Evolutionary conservation across 352 stramenopile genomes (phyloP).

Genomic region (Phytopythium kandeliae): DNA sequence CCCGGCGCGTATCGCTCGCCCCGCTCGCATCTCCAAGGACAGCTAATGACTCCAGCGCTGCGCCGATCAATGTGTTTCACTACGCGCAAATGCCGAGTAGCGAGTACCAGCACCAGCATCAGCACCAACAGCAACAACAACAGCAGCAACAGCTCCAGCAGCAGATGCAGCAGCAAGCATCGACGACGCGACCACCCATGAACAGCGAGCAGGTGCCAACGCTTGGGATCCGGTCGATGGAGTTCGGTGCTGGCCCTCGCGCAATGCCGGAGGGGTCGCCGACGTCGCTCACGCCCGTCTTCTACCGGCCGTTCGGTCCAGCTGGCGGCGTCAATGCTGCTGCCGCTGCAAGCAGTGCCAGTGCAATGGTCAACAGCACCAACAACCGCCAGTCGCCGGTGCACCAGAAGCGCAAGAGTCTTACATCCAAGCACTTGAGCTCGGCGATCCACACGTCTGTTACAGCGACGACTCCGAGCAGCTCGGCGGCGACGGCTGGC

Average conservation of each 20-base stretch:
- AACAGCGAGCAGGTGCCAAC: background rate
- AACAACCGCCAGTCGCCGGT: constrained; percentile 41
- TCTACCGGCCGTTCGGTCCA: constrained; percentile 31
- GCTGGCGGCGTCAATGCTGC: constrained; percentile 6
- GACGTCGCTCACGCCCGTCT: constrained; percentile 39
- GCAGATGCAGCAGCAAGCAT: background rate
- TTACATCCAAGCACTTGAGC: constrained; percentile 65
- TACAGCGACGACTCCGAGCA: background rate
- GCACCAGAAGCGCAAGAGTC: constrained; percentile 60
- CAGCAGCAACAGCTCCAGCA: background rate
- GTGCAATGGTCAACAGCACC: background rate
- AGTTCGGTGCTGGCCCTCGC: background rate
- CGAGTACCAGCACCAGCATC: background rate
- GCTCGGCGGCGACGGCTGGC: constrained; percentile 12
- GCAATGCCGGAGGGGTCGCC: constrained; percentile 21
- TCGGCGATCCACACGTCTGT: constrained; percentile 9
- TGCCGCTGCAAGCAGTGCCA: background rate
- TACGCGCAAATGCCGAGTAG: background rate
- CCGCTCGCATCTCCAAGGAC: constrained; percentile 28
- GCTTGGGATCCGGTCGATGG: background rate
- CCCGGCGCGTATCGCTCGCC: constrained; percentile 26
- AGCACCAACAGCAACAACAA: no score
- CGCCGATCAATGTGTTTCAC: background rate
- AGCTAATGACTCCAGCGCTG: constrained; percentile 3
- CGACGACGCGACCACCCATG: background rate